Percentiles rank a stretch among this genome's conserved stretches.
phyloP scores from a whole-genome alignment of 2,329 filamentous ascomycete species.

The Fusarium sublunatum region DNA sequence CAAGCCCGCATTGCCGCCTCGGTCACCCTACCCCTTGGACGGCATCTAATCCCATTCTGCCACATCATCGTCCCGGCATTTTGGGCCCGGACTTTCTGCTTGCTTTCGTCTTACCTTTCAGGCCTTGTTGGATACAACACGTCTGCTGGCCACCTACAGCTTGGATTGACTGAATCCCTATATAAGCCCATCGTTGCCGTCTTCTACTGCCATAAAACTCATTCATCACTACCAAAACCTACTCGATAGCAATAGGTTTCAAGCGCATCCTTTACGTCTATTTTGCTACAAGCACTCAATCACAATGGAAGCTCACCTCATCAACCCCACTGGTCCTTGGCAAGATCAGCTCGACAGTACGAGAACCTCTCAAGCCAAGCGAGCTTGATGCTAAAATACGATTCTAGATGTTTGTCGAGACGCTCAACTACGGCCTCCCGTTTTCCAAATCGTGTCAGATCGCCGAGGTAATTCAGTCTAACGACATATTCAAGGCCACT shows the following conservation, averaged over 20 bases:
- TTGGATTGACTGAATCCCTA: constrained; percentile 13
- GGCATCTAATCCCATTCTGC: constrained; percentile 46
- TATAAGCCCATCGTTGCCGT: constrained; percentile 38
- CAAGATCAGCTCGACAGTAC: constrained; percentile 68
- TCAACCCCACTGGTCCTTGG: constrained; percentile 55
- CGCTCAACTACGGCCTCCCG: constrained; percentile 64
- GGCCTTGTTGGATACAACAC: constrained; percentile 37
- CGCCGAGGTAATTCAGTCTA: constrained; percentile 69
- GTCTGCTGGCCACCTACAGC: constrained; percentile 26
- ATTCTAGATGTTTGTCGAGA: constrained; percentile 67
- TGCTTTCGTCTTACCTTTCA: constrained; percentile 39
- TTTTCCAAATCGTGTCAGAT: constrained; percentile 79
- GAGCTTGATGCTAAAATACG: constrained; percentile 25
- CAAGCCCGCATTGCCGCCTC: constrained; percentile 33
- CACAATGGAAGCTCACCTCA: constrained; percentile 41
- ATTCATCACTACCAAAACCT: constrained; percentile 1
- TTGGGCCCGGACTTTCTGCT: constrained; percentile 32
- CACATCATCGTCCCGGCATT: constrained; percentile 44
- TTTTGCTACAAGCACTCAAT: background rate
- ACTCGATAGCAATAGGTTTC: background rate
- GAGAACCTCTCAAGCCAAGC: too few species aligned
- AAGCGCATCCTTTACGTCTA: background rate
- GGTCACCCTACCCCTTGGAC: constrained; percentile 25
- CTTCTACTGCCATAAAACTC: constrained; percentile 8
- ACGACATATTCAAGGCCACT: background rate